Evolutionary conservation across 805 yeast species (phyloP), one percentile per base, ranked within the genome.

Genomic region (Isabelozyma rhagii): DNA sequence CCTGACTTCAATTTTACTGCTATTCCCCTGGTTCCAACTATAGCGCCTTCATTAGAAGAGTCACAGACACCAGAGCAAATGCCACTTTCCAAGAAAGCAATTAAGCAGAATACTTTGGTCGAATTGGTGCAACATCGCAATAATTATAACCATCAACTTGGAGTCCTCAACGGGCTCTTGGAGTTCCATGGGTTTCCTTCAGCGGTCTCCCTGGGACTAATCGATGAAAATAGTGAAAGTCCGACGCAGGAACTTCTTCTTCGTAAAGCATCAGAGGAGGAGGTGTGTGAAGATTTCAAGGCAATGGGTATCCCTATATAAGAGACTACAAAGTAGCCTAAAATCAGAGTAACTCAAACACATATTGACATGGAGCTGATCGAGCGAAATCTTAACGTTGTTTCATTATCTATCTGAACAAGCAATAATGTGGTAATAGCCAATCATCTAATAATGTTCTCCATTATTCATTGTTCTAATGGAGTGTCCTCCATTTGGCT

Each of bases 151-250:
- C 78, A 80, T 52, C 91, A 92, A 65, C 67, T 92, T 43, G 85
- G 94, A 42, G 74, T 80, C 27, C 71, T 92, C 53, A 78, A 81
- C 46, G 94, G 94, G 3, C 67, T 92, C 45, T 70, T 82, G 38
- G 75, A 79, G 56, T 83, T 80, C 61, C 82, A 81, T 59, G 90
- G 94, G 4, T 83, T 91, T 61, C 97, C 98, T 2, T 91, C 96
- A 2, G 93, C 82, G 3, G 59, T 71, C 34, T 63, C 93, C 39
- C 76, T 78, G 31, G 69, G 66, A 9, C 54, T 61, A 43, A 49
- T 57, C n/a, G 71, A 64, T 25, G 36, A 31, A 10, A 31, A 4
- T 31, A 13, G n/a, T 13, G 59, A 57, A 18, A 31, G 39, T n/a
- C 52, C 48, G 14, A 56, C 55, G 3, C 63, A 63, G n/a, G 77